phyloP scores from a whole-genome alignment of 2,329 filamentous ascomycete species.

The Xylaria arbuscula region DNA sequence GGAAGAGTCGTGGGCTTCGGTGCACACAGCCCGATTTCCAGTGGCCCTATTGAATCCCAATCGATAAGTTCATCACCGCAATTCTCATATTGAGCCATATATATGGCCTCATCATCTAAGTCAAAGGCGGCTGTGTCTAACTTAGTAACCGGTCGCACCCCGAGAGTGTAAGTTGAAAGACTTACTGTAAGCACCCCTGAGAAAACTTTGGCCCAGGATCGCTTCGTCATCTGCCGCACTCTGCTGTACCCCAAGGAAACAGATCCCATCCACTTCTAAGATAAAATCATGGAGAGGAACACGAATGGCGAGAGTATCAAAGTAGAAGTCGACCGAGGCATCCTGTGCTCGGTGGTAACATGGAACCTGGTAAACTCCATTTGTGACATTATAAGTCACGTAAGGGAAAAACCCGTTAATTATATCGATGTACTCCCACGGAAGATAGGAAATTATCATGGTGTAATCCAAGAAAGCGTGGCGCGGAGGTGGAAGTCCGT shows the following conservation, averaged over 20 bases:
- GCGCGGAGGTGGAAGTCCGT: not conserved
- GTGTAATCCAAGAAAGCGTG: conserved; percentile 35
- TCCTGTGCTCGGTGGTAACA: conserved; percentile 34
- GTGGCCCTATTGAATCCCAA: conserved; percentile 25
- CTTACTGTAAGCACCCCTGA: conserved; percentile 40
- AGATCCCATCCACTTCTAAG: conserved; percentile 27
- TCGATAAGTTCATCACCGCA: conserved; percentile 35
- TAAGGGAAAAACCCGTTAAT: conserved; percentile 31
- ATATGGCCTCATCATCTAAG: conserved; percentile 35
- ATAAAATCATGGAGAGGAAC: conserved; percentile 40
- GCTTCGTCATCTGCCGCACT: conserved; percentile 7
- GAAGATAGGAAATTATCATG: conserved; percentile 32
- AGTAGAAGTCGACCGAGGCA: conserved; percentile 39
- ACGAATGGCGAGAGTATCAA: conserved; percentile 31
- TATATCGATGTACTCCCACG: conserved; percentile 14
- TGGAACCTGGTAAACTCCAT: conserved; percentile 32
- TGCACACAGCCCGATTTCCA: conserved; percentile 31
- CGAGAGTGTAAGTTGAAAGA: not conserved
- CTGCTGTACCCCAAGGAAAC: conserved; percentile 30
- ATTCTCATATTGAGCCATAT: conserved; percentile 40
- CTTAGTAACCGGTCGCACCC: conserved; percentile 1
- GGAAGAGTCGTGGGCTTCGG: conserved; percentile 21
- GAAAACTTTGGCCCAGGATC: conserved; percentile 37
- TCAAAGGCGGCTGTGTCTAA: conserved; percentile 38
- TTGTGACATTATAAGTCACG: conserved; percentile 25